Evolutionary conservation across 345 rosid genomes (phyloP), one percentile per base, ranked within the genome.

Genomic region (Populus deltoides): DNA sequence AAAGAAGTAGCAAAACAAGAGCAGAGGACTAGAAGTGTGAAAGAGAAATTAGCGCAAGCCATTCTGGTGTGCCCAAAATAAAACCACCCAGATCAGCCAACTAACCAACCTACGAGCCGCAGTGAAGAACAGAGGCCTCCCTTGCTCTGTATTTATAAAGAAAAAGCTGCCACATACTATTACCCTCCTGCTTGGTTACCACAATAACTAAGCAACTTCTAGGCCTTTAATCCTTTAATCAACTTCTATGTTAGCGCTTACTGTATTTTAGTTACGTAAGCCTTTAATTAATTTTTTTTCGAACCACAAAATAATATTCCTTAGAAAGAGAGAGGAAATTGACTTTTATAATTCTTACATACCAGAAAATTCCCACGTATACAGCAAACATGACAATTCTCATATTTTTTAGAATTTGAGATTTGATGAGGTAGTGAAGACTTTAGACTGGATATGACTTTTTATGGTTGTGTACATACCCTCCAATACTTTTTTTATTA

Each of bases 111-210:
- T 77, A 79, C 81, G 82, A 84, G 82, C 83, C 80, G 85, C 86
- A 72, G 86, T 83, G 87, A 80, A 76, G 77, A 66, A 79, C 86
- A 79, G 83, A 80, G 85, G 20, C 74, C 74, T 66, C 72, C 72
- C 55, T 35, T 47, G 66, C 90, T 67, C 85, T 65, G 71, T 86
- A 81, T 90, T 90, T 93, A 90, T 92, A 90, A 86, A 75, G 86
- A 62, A 80, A 86, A 87, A 87, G 82, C 85, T 53, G 80, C 78
- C 49, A 17, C 38, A 29, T 35, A 31, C 75, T 29, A 20, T 81
- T 76, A 72, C 57, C 71, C 59, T 77, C 77, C 65, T 71, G 33
- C 71, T 78, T 47, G 38, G 69, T 67, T 61, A 75, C 59, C 17
- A 49, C 72, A 68, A 73, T 71, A 65, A 80, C 68, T 41, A 71